Evolutionary conservation across 805 yeast species (phyloP).

Genomic region (Yarrowia osloensis): DNA sequence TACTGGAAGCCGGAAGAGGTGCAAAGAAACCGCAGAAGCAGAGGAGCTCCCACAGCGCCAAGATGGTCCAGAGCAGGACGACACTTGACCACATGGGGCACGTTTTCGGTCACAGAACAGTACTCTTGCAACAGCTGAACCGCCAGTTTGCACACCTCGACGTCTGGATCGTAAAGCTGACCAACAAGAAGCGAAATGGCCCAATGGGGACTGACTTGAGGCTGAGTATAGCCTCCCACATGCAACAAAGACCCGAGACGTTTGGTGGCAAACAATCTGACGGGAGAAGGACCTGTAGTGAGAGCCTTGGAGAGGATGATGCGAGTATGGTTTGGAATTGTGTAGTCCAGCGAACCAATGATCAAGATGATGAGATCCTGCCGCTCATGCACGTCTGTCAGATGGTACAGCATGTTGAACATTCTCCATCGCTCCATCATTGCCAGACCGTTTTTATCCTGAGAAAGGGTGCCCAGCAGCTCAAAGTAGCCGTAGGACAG

Average conservation of each 20-base stretch:
- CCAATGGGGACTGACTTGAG: conserved; percentile 42
- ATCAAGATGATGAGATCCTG: conserved; percentile 60
- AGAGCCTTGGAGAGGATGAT: conserved; percentile 66
- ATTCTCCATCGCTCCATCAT: conserved; percentile 81
- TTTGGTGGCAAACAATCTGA: conserved; percentile 61
- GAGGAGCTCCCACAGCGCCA: conserved; percentile 54
- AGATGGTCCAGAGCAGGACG: conserved; percentile 60
- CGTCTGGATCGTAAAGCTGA: conserved; percentile 68
- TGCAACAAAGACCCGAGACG: conserved; percentile 48
- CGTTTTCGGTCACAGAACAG: conserved; percentile 51
- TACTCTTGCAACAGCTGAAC: conserved; percentile 56
- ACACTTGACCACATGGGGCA: conserved; percentile 53
- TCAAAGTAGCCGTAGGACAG: conserved; percentile 75
- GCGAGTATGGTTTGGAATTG: conserved; percentile 64
- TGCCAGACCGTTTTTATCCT: conserved; percentile 60
- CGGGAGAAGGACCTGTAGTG: conserved; percentile 52
- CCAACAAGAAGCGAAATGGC: conserved; percentile 58
- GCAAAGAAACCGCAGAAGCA: conserved; percentile 65
- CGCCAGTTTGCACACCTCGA: conserved; percentile 57
- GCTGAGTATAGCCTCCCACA: conserved; percentile 33
- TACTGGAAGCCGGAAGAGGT: conserved; percentile 70
- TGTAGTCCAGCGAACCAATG: conserved; percentile 62
- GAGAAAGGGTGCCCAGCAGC: conserved; percentile 72
- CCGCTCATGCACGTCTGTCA: conserved; percentile 56
- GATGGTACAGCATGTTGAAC: conserved; percentile 75